A percentile compares a stretch with the other conserved stretches of the same genome.
Conservation (phyloP, 768 basidiomycete genomes). For the Xerocomellus chrysenteron region DNA sequence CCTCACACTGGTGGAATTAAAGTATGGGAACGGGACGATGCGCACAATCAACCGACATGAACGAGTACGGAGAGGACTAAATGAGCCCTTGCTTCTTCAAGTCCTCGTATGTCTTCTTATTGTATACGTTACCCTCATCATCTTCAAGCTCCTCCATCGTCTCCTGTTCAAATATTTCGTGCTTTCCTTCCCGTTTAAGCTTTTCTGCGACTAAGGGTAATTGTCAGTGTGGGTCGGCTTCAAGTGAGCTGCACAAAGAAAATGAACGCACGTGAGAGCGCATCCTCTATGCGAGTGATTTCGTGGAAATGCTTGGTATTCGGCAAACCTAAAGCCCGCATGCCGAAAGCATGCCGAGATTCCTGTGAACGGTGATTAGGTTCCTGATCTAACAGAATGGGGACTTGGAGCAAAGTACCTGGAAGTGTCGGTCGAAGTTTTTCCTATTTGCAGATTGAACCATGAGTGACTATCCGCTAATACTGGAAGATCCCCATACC, state of each 20-base stretch:
- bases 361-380: slow-evolving; percentile 51
- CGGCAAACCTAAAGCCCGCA: slow-evolving; percentile 94
- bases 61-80: slow-evolving; percentile 29
- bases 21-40: neutral
- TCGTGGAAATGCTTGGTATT: slow-evolving; percentile 99
- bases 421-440: slow-evolving; percentile 96
- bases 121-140: slow-evolving; percentile 97
- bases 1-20: neutral
- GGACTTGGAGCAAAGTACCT: slow-evolving; percentile 43
- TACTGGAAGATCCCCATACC: slow-evolving; percentile 43
- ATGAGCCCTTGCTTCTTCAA: slow-evolving; percentile 94
- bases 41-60: slow-evolving; percentile 1
- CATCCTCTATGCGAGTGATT: slow-evolving; percentile 96
- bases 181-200: slow-evolving; percentile 93
- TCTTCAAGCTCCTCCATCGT: slow-evolving; percentile 98
- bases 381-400: neutral
- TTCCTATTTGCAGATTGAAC: slow-evolving; percentile 50
- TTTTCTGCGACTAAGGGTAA: slow-evolving; percentile 82
- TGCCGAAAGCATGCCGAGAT: slow-evolving; percentile 95
- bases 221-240: neutral
- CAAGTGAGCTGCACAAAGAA: neutral
- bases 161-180: slow-evolving; percentile 90
- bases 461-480: slow-evolving; percentile 16
- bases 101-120: slow-evolving; percentile 96
- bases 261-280: slow-evolving; percentile 74